Base-by-base conservation (phyloP, 23 red algal species). In the Gracilaria gracilis region DNA sequence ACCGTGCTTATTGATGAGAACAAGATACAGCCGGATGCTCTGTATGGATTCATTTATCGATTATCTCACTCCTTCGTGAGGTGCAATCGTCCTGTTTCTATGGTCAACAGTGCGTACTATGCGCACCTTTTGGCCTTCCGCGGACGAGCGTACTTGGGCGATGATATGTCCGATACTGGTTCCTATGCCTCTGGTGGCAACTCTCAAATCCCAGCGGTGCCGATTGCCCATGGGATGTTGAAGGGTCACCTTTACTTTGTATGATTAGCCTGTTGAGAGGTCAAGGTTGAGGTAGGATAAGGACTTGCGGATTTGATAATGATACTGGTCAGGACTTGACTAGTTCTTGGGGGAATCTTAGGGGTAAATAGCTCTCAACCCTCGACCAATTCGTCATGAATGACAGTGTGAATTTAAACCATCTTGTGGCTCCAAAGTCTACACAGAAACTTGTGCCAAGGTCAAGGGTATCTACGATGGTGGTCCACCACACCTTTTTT, bases 31-130 rank as follows among this genome's bases (percentile, higher is more conserved):
- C 51, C 73, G 16, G 83, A 88, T 44, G 67, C 54, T 46, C 57
- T 88, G 28, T 83, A 94, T 29, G 57, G 77, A 23, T 92, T 50
- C 69, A 75, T 83, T 16, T 84, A 59, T 31, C 79, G 89, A 28
- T 69, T 92, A 1, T 32, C 77, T 77, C 89, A 92, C 67, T 42
- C 76, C 25, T 92, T 84, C 42, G 78, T 61, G 13, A 53, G 89
- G 33, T 92, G 89, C 65, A 83, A 48, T 46, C 59, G 69, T 9
- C 66, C 89, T 19, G 89, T 92, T 51, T 84, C 79, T 17, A 92
- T 92, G 89, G 77, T 83, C 27, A 61, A 92, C 89, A 61, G 54
- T 46, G 89, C 67, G 1, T 92, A 92, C 33, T 92, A 92, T 39
- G 78, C 79, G 9, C 89, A 92, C 57, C 42, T 87, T 17, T 53